Base-by-base conservation (phyloP, 2,329 filamentous ascomycete genomes). In the Diaporthe ampelina region DNA sequence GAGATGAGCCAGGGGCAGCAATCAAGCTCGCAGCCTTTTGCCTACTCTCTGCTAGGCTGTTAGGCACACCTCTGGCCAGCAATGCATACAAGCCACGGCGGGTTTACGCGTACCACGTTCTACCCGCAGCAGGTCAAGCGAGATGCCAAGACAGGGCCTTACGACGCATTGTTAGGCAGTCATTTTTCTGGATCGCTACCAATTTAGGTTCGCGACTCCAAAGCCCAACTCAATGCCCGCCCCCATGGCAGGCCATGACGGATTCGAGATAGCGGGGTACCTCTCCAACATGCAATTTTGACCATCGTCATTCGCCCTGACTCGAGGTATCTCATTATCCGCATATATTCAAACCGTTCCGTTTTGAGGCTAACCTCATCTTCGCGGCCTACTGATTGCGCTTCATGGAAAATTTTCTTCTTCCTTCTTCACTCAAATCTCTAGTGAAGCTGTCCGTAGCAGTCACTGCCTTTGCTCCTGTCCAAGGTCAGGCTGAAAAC, bases 81-180 rank as follows among this genome's bases (percentile, higher is more conserved):
- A 54, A 54, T 68, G 63, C 63, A 24, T 40, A 48, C 35, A 40
- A 67, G 63, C 63, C 63, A 68, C 63, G 32, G n/a, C 26, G 63
- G 63, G 48, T 68, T 68, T 68, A 68, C 63, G 63, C 63, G 63
- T 68, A 68, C 63, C 21, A 32, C 45, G 21, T 67, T 13, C 45
- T 26, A 26, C 45, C 29, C 63, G 63, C 63, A 37, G 43, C 29
- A 40, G 50, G 67, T 59, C 67, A 70, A 48, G 52, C 57, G 32
- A 43, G 56, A 13, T 59, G 70, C 56, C 70, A 61, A 63, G 70
- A 32, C 19, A 45, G 19, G 52, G 4, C 43, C 69, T 71, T n/a
- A 71, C 69, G 69, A 71, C 56, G 69, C 56, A 56, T 59, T 10
- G 69, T 50, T 52, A 71, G 40, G 69, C 69, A 71, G 69, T 61